These are phyloP conservation scores for Ambrosia artemisiifolia DNA, from an alignment of 129 eudicot species.

Conservation along the genomic window DNA sequence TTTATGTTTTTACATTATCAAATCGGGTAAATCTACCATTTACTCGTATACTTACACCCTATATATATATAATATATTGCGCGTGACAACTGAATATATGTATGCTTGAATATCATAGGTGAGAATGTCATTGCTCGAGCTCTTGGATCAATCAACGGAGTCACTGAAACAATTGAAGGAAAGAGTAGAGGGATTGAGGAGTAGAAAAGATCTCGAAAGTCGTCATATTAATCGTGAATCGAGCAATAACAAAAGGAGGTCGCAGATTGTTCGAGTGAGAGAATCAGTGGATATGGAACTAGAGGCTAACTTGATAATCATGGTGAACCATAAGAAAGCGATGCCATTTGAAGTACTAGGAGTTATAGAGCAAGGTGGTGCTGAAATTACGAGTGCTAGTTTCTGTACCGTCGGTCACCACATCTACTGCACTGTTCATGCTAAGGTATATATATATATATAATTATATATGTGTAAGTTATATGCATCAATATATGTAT, in stretches of 20 bases:
- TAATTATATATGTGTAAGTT: too few relatives aligned
- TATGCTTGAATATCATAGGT: slow-evolving; percentile 1
- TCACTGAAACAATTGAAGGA: slow-evolving; percentile 5
- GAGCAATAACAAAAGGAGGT: not conserved
- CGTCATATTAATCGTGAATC: not conserved
- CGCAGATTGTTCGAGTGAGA: slow-evolving; percentile 1
- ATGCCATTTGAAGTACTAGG: not conserved
- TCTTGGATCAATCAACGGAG: slow-evolving; percentile 12
- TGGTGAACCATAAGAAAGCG: slow-evolving; percentile 7
- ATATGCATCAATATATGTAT: too few relatives aligned
- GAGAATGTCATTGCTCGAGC: slow-evolving; percentile 13
- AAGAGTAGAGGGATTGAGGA: slow-evolving; percentile 12
- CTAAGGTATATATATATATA: slow-evolving; percentile 6
- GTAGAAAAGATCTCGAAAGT: slow-evolving; percentile 7
- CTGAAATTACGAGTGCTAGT: slow-evolving; percentile 5
- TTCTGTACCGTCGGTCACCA: slow-evolving; percentile 10
- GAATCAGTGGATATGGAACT: slow-evolving; percentile 8
- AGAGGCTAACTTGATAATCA: slow-evolving; percentile 17
- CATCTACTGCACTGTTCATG: slow-evolving; percentile 18
- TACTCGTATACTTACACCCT: too few relatives aligned
- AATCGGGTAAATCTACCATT: too few relatives aligned
- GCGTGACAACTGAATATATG: too few relatives aligned
- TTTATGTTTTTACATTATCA: too few relatives aligned
- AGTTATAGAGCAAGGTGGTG: slow-evolving; percentile 25
- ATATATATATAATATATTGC: too few relatives aligned